Evolutionary conservation across 1,139 yeast species (phyloP).

Genomic region (Blastobotrys indianensis): DNA sequence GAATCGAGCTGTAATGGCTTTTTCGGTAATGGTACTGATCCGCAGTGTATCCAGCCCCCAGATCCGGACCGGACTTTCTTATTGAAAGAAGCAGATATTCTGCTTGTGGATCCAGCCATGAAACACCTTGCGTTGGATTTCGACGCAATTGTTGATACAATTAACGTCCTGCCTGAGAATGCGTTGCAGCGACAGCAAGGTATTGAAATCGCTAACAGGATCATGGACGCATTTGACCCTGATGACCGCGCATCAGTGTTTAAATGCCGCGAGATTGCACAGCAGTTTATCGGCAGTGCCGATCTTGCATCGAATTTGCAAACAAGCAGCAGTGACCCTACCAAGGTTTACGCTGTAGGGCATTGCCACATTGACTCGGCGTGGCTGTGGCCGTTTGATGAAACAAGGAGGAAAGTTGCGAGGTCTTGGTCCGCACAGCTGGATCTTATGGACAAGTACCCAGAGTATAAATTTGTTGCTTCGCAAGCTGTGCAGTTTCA

Average conservation of each 20-base stretch:
- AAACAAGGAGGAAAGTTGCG: constrained; percentile 82
- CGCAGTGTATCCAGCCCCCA: constrained; percentile 35
- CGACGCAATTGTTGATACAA: constrained; percentile 84
- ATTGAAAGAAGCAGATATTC: constrained; percentile 55
- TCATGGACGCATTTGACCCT: constrained; percentile 60
- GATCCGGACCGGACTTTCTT: constrained; percentile 47
- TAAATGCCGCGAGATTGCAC: constrained; percentile 63
- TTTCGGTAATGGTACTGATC: constrained; percentile 73
- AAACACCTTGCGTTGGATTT: constrained; percentile 82
- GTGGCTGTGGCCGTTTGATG: constrained; percentile 98
- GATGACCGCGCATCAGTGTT: constrained; percentile 49
- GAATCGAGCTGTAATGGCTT: constrained; percentile 93
- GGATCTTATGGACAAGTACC: constrained; percentile 75
- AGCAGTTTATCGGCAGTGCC: constrained; percentile 57
- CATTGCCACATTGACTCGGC: constrained; percentile 97
- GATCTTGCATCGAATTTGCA: constrained; percentile 58
- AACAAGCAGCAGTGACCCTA: constrained; percentile 20
- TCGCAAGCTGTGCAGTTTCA: constrained; percentile 94
- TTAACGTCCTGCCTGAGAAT: constrained; percentile 70
- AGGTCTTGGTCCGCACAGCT: constrained; percentile 94
- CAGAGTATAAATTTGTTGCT: constrained; percentile 89
- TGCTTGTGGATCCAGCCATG: constrained; percentile 65
- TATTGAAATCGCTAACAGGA: constrained; percentile 63
- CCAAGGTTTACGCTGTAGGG: constrained; percentile 71
- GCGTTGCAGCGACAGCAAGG: constrained; percentile 83